Conservation (phyloP, 208 protist species). For the Acanthamoeba royreba region DNA sequence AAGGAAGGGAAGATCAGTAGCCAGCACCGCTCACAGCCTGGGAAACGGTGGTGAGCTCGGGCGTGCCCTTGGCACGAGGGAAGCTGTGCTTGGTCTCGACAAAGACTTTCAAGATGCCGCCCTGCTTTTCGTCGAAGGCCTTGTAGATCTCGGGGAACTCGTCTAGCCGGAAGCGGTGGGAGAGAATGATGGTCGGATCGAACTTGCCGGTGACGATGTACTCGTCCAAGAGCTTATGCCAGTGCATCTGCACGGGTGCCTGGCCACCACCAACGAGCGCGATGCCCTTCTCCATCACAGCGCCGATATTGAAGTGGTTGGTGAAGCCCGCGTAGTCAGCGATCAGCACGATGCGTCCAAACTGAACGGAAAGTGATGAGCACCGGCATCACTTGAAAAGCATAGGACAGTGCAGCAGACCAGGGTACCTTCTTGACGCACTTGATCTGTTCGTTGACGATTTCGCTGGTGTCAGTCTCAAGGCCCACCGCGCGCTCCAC, state of each 20-base stretch:
- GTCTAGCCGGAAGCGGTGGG: conserved; percentile 42
- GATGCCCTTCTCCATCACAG: conserved; percentile 65
- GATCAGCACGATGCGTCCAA: conserved; percentile 54
- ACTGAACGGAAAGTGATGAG: too few species aligned
- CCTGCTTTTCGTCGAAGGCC: conserved; percentile 57
- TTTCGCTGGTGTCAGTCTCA: conserved; percentile 60
- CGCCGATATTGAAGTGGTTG: conserved; percentile 69
- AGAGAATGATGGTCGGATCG: conserved; percentile 54
- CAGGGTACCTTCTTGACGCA: conserved; percentile 9
- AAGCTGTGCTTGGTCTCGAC: conserved; percentile 7
- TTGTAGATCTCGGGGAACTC: conserved; percentile 53
- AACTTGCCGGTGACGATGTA: conserved; percentile 46
- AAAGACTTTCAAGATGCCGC: conserved; percentile 15
- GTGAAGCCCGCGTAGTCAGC: conserved; percentile 54
- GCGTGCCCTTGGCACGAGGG: not conserved
- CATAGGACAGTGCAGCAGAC: not conserved
- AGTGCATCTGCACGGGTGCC: conserved; percentile 51
- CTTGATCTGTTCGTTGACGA: conserved; percentile 57
- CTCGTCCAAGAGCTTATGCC: conserved; percentile 50
- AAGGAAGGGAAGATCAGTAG: not conserved
- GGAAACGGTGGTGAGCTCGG: not conserved
- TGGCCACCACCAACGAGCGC: conserved; percentile 9
- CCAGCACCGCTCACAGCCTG: not conserved
- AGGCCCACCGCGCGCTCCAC: conserved; percentile 52
- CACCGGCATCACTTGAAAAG: not conserved